A percentile compares a stretch with the other conserved stretches of the same genome.
Evolutionary conservation across 208 protist genomes (phyloP).

Genomic region (Leishmania gerbilli): DNA sequence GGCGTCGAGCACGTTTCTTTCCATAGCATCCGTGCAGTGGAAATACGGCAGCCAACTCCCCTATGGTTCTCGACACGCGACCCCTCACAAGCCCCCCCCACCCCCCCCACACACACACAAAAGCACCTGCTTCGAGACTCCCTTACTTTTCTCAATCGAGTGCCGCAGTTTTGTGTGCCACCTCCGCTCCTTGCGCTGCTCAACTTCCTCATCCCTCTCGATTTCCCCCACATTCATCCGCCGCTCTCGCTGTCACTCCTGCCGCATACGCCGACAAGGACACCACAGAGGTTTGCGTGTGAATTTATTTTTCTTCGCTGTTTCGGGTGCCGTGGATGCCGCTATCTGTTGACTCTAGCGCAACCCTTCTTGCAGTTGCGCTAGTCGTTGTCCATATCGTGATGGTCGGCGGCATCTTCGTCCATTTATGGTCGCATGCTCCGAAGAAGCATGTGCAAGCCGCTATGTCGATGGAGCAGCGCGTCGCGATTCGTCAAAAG

Average conservation of each 20-base stretch:
- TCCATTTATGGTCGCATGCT: conserved; percentile 32
- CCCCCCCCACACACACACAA: no score
- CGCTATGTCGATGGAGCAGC: conserved; percentile 17
- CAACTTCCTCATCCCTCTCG: background rate
- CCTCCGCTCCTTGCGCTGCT: background rate
- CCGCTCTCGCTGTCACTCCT: background rate
- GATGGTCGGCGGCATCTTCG: conserved; percentile 27
- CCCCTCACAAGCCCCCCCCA: background rate
- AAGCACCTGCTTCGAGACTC: background rate
- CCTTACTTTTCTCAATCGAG: background rate
- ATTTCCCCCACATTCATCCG: background rate
- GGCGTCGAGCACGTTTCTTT: background rate
- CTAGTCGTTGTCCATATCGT: conserved; percentile 35
- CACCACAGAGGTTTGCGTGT: background rate
- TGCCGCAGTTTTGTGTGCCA: background rate
- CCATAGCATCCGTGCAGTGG: background rate
- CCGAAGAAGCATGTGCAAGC: conserved; percentile 13
- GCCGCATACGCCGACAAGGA: background rate
- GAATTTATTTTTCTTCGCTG: background rate
- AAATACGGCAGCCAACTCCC: background rate
- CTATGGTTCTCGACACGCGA: background rate
- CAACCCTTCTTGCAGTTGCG: conserved; percentile 19
- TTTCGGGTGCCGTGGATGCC: background rate
- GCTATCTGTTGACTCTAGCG: conserved; percentile 19
- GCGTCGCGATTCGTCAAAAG: conserved; percentile 17